These are phyloP conservation scores for Leishmania braziliensis DNA, from an alignment of 208 protist genomes.

Conservation along the genomic window DNA sequence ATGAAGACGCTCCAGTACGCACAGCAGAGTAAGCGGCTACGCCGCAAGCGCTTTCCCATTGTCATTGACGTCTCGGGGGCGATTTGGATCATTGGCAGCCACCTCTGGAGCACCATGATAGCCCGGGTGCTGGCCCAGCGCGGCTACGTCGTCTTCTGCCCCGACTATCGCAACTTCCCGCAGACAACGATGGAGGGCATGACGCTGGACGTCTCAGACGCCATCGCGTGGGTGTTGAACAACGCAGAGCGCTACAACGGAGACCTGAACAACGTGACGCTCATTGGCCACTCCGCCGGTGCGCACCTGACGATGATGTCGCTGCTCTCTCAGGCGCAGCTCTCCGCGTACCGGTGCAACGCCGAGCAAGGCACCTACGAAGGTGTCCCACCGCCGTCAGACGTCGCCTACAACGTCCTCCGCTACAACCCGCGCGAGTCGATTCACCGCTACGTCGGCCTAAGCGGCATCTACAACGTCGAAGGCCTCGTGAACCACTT, in stretches of 20 bases:
- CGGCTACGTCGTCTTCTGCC: conserved; percentile 90
- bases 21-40: conserved; percentile 38
- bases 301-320: conserved; percentile 90
- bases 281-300: conserved; percentile 82
- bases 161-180: conserved; percentile 93
- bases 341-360: conserved; percentile 51
- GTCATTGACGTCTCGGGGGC: conserved; percentile 75
- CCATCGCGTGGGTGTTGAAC: conserved; percentile 83
- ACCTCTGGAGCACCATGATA: conserved; percentile 84
- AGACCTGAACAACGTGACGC: conserved; percentile 75
- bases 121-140: conserved; percentile 70
- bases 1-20: conserved; percentile 59
- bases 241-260: conserved; percentile 89
- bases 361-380: conserved; percentile 35
- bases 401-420: conserved; percentile 77
- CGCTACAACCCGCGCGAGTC: conserved; percentile 83
- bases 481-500: conserved; percentile 66
- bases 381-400: conserved; percentile 33
- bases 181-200: conserved; percentile 91
- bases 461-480: conserved; percentile 89
- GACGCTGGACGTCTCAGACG: conserved; percentile 87
- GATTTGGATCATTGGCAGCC: conserved; percentile 87
- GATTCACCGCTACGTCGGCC: conserved; percentile 80
- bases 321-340: conserved; percentile 81
- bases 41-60: conserved; percentile 77